Base-by-base conservation (phyloP, 129 eudicot species). In the Dittrichia graveolens region DNA sequence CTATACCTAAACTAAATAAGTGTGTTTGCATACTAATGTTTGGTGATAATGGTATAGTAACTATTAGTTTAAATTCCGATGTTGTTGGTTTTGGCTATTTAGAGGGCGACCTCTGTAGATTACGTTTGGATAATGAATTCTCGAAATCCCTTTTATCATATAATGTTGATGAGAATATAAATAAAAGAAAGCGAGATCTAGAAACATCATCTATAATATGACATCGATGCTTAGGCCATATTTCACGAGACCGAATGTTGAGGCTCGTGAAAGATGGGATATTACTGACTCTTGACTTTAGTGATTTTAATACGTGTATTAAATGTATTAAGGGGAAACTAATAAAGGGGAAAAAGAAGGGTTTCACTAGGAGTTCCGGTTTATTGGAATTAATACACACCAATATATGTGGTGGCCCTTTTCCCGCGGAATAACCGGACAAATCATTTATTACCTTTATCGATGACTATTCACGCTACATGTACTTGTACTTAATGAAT, bases 321-420 rank as follows among this genome's bases (percentile, higher is more conserved):
- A 31, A 67, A 35, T 67, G 61, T 7, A n/a, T 69, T 14, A 38
- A 69, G 9, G 52, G 39, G 9, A 15, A 69, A 55, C 15, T 15
- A 49, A 14, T 11, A 45, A 18, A 18, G 5, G 9, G 3, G 16
- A 43, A 44, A 18, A 19, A 65, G 35, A 44, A 65, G n/a, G 55
- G 71, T 7, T 8, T 50, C 7, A 69, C 64, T 24, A 19, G 60
- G 31, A 67, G 57, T 49, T 8, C 13, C 2, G 0, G 8, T 13
- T 18, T 68, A 13, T 50, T 68, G 4, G 61, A 68, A n/a, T 9
- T 50, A 4, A 68, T 37, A 1, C 47, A 50, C 13, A 34, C 4
- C 2, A 9, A 50, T n/a, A 50, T 68, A 35, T 35, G 52, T 63
- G 38, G 52, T 63, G 38, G 38, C 14, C 39, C 53, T 42, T 63